These are phyloP conservation scores for Calycina herbarum DNA, from an alignment of 2,329 filamentous ascomycete genomes.

Conservation along the genomic window DNA sequence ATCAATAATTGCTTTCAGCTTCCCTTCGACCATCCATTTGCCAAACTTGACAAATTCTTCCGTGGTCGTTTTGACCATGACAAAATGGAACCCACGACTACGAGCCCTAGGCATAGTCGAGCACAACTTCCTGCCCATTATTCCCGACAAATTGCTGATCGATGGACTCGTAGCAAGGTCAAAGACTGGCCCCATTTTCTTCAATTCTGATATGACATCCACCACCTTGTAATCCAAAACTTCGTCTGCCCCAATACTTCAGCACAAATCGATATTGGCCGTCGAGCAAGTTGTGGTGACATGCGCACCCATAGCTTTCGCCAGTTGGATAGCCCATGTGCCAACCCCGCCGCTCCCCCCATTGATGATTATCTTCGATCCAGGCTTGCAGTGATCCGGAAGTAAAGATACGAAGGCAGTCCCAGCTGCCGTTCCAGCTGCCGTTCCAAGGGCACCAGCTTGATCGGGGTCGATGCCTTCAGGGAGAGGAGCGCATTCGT, in stretches of 20 bases:
- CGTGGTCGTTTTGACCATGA: slow-evolving; percentile 47
- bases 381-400: slow-evolving; percentile 46
- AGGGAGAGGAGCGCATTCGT: not conserved
- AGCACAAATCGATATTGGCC: slow-evolving; percentile 56
- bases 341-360: slow-evolving; percentile 64
- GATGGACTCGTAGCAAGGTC: slow-evolving; percentile 59
- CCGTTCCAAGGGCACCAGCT: slow-evolving; percentile 43
- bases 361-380: slow-evolving; percentile 58
- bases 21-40: slow-evolving; percentile 57
- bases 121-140: slow-evolving; percentile 13
- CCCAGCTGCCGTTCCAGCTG: too few species aligned
- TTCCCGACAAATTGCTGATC: slow-evolving; percentile 28
- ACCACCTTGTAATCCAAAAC: slow-evolving; percentile 22
- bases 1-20: slow-evolving; percentile 57
- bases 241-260: slow-evolving; percentile 52
- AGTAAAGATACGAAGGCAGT: slow-evolving; percentile 45
- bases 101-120: slow-evolving; percentile 24
- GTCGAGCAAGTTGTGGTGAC: slow-evolving; percentile 60
- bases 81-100: slow-evolving; percentile 47
- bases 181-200: slow-evolving; percentile 14
- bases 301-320: slow-evolving; percentile 57
- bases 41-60: slow-evolving; percentile 52
- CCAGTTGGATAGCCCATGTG: slow-evolving; percentile 61
- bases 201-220: slow-evolving; percentile 21
- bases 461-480: slow-evolving; percentile 40